Conservation (phyloP, 2,329 filamentous ascomycete species). For the Botrytis pseudocinerea region DNA sequence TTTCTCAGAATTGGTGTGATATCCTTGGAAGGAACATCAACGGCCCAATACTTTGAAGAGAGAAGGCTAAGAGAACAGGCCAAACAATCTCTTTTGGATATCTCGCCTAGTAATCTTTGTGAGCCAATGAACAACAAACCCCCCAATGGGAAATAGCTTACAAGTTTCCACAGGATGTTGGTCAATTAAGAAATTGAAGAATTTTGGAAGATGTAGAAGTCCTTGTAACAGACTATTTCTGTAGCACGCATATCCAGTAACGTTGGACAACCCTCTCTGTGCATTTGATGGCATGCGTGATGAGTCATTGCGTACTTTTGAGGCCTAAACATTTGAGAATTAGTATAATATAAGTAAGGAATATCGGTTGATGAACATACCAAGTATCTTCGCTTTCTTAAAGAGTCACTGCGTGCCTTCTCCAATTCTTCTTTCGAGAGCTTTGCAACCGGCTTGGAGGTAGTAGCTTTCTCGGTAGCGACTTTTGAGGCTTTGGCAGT, state of each 20-base stretch:
- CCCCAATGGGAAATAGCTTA: constrained; percentile 10
- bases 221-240: constrained; percentile 41
- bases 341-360: background rate
- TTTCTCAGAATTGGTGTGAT: constrained; percentile 9
- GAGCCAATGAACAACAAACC: background rate
- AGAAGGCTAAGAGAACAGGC: constrained; percentile 24
- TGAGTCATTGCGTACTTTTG: constrained; percentile 24
- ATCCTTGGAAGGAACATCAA: background rate
- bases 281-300: constrained; percentile 30
- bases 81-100: constrained; percentile 23
- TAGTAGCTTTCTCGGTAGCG: background rate
- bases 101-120: constrained; percentile 1
- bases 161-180: constrained; percentile 34
- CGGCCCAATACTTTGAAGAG: constrained; percentile 19
- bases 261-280: constrained; percentile 38
- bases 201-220: constrained; percentile 40
- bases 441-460: background rate
- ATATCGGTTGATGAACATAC: background rate
- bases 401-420: constrained; percentile 4
- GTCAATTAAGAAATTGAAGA: constrained; percentile 40
- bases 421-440: constrained; percentile 12
- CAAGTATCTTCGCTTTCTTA: constrained; percentile 11
- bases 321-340: background rate
- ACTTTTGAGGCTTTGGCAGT: background rate
- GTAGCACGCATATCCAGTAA: constrained; percentile 40